Evolutionary conservation across 2,329 filamentous ascomycete genomes (phyloP).

Genomic region (Aspergillus quadrilineatus): DNA sequence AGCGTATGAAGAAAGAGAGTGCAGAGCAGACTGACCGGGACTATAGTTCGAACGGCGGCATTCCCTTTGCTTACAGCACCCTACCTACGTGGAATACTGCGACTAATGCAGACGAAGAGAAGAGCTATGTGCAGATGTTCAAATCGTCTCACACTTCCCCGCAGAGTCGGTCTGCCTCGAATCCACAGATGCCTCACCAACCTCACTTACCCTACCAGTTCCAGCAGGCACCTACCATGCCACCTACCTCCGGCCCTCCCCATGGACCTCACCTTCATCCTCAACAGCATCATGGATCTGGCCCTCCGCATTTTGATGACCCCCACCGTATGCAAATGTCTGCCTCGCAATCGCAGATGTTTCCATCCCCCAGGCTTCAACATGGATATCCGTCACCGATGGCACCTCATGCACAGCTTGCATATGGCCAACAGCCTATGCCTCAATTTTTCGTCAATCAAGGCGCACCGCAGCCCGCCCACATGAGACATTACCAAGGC

Average conservation of each 20-base stretch:
- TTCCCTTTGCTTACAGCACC: constrained; percentile 81
- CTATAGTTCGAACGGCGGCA: constrained; percentile 75
- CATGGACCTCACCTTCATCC: constrained; percentile 75
- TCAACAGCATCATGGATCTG: constrained; percentile 68
- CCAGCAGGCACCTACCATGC: constrained; percentile 69
- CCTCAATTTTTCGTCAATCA: constrained; percentile 70
- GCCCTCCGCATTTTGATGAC: constrained; percentile 70
- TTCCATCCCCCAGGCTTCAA: constrained; percentile 76
- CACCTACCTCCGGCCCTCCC: constrained; percentile 68
- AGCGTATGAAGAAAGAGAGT: constrained; percentile 68
- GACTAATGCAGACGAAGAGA: constrained; percentile 66
- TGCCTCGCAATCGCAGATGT: constrained; percentile 77
- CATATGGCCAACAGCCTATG: constrained; percentile 71
- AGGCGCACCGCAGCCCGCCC: constrained; percentile 67
- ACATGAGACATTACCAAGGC: constrained; percentile 70
- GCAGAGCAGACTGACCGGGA: constrained; percentile 56
- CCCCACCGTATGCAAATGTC: constrained; percentile 86
- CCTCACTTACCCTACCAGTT: constrained; percentile 82
- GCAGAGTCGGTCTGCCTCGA: constrained; percentile 61
- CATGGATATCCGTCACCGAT: constrained; percentile 69
- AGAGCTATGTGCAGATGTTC: constrained; percentile 77
- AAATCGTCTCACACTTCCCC: constrained; percentile 69
- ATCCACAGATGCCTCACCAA: constrained; percentile 74
- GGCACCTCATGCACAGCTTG: constrained; percentile 67
- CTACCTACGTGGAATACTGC: constrained; percentile 77